These are phyloP conservation scores for Aspergillus caelatus DNA, from an alignment of 2,329 filamentous ascomycete species.

Conservation along the genomic window DNA sequence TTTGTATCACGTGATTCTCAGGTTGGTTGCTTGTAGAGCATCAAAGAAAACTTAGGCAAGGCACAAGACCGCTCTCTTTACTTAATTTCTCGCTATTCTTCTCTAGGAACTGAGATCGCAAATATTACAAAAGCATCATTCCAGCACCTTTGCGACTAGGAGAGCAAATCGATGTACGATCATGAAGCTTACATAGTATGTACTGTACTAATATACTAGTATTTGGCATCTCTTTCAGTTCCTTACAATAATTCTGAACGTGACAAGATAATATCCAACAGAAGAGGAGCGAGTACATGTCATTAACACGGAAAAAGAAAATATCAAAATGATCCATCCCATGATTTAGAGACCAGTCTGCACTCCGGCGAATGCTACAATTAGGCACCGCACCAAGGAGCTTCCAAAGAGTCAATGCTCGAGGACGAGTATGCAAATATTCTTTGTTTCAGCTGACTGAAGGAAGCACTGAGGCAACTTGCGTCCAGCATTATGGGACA, in stretches of 20 bases:
- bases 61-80: not conserved
- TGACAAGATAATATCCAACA: too few species aligned
- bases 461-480: not conserved
- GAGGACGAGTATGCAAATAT: not conserved
- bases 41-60: not conserved
- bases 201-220: not conserved
- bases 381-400: not conserved
- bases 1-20: constrained; percentile 23
- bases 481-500: not conserved
- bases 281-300: not conserved
- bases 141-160: not conserved
- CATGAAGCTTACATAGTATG: not conserved
- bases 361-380: not conserved
- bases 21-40: not conserved
- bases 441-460: not conserved
- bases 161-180: not conserved
- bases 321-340: not conserved
- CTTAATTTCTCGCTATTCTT: not conserved
- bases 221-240: not conserved
- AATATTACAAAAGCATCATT: not conserved
- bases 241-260: not conserved
- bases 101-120: not conserved
- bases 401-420: not conserved
- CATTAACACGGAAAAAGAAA: not conserved
- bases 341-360: not conserved